These are phyloP conservation scores for Neophaeococcomyces aloes DNA, from an alignment of 2,329 filamentous ascomycete genomes.

Conservation along the genomic window DNA sequence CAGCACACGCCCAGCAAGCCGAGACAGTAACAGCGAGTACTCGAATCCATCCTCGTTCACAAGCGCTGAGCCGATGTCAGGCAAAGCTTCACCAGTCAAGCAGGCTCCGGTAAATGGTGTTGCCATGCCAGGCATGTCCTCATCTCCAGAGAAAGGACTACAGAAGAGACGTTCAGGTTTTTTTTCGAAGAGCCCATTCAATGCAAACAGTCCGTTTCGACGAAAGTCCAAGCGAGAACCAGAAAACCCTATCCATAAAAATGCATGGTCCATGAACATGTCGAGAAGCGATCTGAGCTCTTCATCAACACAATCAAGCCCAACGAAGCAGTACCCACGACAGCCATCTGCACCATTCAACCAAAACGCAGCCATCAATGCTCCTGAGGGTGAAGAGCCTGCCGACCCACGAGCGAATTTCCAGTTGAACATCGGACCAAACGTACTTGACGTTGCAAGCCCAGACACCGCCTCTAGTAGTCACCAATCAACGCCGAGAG, in stretches of 20 bases:
- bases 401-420: constrained; percentile 88
- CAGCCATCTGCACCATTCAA: constrained; percentile 25
- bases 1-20: constrained; percentile 65
- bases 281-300: constrained; percentile 11
- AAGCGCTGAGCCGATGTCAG: constrained; percentile 68
- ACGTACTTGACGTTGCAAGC: constrained; percentile 85
- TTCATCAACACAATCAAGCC: constrained; percentile 31
- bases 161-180: constrained; percentile 69
- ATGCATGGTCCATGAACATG: constrained; percentile 17
- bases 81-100: constrained; percentile 65
- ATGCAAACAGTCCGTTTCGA: constrained; percentile 70
- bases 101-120: constrained; percentile 29
- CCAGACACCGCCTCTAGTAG: constrained; percentile 45
- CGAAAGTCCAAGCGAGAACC: constrained; percentile 74
- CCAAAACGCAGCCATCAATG: constrained; percentile 26
- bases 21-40: constrained; percentile 82
- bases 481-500: constrained; percentile 36
- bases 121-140: constrained; percentile 30
- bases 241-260: neutral
- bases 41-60: constrained; percentile 83
- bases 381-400: constrained; percentile 59
- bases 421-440: constrained; percentile 87
- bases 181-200: constrained; percentile 78
- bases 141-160: constrained; percentile 49
- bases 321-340: constrained; percentile 32